Conservation (phyloP, 2,329 filamentous ascomycete genomes). For the Purpureocillium lavendulum region DNA sequence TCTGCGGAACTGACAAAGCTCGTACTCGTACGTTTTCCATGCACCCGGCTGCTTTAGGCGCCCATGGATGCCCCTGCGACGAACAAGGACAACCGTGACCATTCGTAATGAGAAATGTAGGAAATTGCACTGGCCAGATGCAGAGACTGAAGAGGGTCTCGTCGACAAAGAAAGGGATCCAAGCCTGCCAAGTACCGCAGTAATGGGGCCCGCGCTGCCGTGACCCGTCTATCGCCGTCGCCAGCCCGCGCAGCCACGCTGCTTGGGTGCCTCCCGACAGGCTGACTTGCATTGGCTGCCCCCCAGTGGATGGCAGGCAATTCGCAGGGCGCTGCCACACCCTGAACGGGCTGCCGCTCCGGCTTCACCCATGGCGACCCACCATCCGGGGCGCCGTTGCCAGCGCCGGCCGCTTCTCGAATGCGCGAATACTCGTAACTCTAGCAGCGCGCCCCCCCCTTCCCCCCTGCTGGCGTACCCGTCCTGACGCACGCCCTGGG, state of each 20-base stretch:
- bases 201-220: background rate
- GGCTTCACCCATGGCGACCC: conserved; percentile 1
- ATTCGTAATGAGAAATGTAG: too few species aligned
- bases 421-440: too few species aligned
- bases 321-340: conserved; percentile 8
- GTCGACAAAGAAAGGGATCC: too few species aligned
- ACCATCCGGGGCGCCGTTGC: conserved; percentile 15
- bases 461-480: background rate
- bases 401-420: conserved; percentile 12
- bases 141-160: too few species aligned
- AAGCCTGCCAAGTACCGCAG: background rate
- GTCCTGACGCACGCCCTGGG: background rate
- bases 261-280: conserved; percentile 19
- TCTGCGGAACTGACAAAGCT: background rate
- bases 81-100: too few species aligned
- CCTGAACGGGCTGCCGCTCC: conserved; percentile 6
- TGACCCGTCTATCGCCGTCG: too few species aligned
- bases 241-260: too few species aligned
- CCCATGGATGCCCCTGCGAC: too few species aligned
- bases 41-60: too few species aligned
- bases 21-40: background rate
- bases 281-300: conserved; percentile 20
- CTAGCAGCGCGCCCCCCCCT: conserved; percentile 12
- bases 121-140: too few species aligned
- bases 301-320: conserved; percentile 12